Base-by-base conservation (phyloP, 1,139 yeast species). In the Debaryomyces udenii region DNA sequence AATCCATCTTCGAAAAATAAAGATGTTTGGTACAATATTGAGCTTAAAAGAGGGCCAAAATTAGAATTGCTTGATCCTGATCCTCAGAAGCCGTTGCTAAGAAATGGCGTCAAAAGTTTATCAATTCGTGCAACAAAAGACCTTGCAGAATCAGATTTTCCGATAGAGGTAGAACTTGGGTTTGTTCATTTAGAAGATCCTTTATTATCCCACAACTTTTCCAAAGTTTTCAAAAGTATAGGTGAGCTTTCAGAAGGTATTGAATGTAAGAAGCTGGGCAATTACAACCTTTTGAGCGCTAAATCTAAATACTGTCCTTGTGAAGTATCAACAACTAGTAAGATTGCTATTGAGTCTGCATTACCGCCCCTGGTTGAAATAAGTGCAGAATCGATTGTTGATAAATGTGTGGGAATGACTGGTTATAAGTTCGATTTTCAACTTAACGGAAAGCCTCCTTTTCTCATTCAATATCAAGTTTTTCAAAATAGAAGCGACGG, bases 361-460 rank as follows among this genome's bases (percentile, higher is more conserved):
- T 48, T 62, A 0, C 70, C 68, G 11, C 93, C 93, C 2, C 61
- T 57, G 43, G 74, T 81, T 50, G 68, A 59, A 39, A 80, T 86
- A 4, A 48, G 57, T 3, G 78, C 87, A 1, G 67, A 70, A 3
- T 82, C 90, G 2, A 80, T 91, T 2, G 70, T 81, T 27, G 98
- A 93, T 55, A 80, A 85, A 44, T 93, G 99, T 66, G 86, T 94
- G 26, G 99, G 99, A 1, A 88, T 91, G 39, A 83, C 89, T 7
- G 99, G 98, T 0, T 79, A 74, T 51, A 67, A 69, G 17, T 81
- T 89, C 44, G 77, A 78, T 35, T 90, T 91, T 49, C 83, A 80
- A 35, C 74, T 87, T 39, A 66, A 77, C 4, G 99, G 99, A 11
- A 76, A 81, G 20, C 86, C 96, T 1, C 98, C 98, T 3, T 93